phyloP scores from a whole-genome alignment of 2,329 filamentous ascomycete genomes.

The Trichoderma sp. region DNA sequence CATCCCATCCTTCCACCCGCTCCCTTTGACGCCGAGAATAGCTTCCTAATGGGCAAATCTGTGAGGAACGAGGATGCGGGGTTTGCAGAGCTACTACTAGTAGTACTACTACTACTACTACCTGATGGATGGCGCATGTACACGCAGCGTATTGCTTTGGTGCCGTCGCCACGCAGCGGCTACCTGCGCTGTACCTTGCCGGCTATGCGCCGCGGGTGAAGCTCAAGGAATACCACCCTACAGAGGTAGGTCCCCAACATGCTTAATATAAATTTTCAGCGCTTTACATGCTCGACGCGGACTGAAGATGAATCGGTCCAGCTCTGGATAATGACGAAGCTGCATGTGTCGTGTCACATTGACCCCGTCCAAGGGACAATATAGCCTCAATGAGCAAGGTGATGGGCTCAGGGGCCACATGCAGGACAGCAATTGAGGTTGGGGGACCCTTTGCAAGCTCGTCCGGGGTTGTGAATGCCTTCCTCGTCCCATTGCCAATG shows the following conservation, averaged over 20 bases:
- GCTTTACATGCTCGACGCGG: neutral
- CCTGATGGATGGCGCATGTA: neutral
- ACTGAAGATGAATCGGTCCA: neutral
- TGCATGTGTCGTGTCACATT: conserved; percentile 20
- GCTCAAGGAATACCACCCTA: neutral
- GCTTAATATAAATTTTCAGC: conserved; percentile 7
- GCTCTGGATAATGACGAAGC: conserved; percentile 20
- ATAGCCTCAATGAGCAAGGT: conserved; percentile 15
- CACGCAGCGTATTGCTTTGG: neutral
- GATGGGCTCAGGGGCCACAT: neutral
- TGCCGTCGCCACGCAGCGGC: neutral
- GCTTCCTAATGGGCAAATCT: conserved; percentile 21
- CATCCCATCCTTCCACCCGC: conserved; percentile 1
- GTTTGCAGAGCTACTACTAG: conserved; percentile 8
- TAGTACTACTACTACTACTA: too few relatives aligned
- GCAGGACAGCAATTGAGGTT: neutral
- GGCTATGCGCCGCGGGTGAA: conserved; percentile 8
- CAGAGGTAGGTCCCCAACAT: neutral
- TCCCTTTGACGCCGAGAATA: conserved; percentile 2
- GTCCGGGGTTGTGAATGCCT: neutral
- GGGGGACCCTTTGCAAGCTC: neutral
- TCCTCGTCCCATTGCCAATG: neutral
- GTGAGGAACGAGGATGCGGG: conserved; percentile 7
- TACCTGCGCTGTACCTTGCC: conserved; percentile 5
- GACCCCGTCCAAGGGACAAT: neutral